Conservation (phyloP, 148 eudicot species). For the Mesembryanthemum crystallinum region DNA sequence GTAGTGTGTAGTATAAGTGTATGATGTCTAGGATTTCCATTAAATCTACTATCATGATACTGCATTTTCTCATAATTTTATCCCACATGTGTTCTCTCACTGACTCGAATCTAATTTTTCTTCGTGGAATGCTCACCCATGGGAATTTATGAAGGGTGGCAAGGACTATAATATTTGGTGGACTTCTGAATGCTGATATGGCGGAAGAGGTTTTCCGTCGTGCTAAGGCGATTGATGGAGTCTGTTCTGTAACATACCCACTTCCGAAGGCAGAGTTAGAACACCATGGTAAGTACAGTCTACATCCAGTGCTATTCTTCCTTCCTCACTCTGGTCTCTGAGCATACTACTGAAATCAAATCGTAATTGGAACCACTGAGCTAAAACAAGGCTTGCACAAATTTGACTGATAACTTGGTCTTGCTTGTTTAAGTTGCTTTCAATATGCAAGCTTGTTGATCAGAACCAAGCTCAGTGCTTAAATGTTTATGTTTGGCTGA, state of each 20-base stretch:
- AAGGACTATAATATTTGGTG: slow-evolving; percentile 85
- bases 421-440: neutral
- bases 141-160: slow-evolving; percentile 63
- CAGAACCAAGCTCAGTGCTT: slow-evolving; percentile 1
- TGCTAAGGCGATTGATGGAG: slow-evolving; percentile 71
- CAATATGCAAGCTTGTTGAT: neutral
- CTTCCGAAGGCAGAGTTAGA: slow-evolving; percentile 76
- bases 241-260: slow-evolving; percentile 70
- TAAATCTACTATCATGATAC: neutral
- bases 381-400: neutral
- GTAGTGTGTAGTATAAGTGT: neutral
- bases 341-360: neutral
- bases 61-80: neutral
- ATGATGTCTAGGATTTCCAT: neutral
- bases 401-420: too few relatives aligned
- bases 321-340: neutral
- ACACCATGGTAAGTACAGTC: slow-evolving; percentile 53
- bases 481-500: neutral
- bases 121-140: neutral
- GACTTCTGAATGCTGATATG: slow-evolving; percentile 59
- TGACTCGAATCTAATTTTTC: slow-evolving; percentile 11
- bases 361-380: neutral
- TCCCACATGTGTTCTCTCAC: neutral
- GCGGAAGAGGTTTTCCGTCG: slow-evolving; percentile 63
- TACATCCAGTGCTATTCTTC: neutral